Percentiles rank a stretch among this genome's conserved stretches.
These are phyloP conservation scores for Oenanthe sinensis DNA, from an alignment of 129 eudicot genomes.

Conservation along the genomic window DNA sequence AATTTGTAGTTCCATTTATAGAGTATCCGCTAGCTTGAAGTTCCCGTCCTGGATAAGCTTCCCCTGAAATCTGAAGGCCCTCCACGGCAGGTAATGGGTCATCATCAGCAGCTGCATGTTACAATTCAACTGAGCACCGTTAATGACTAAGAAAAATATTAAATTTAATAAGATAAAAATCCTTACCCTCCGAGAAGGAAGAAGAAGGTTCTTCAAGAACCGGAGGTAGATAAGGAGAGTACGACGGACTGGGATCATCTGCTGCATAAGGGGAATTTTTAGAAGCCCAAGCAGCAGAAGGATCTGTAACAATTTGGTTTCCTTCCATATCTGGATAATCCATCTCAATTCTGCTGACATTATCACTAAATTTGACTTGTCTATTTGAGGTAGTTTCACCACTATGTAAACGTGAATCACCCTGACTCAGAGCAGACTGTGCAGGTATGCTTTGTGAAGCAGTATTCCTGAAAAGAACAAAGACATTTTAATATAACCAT, in stretches of 20 bases:
- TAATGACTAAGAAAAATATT: neutral
- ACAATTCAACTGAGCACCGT: conserved; percentile 13
- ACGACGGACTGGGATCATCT: conserved; percentile 30
- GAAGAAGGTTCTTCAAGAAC: conserved; percentile 95
- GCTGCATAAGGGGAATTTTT: conserved; percentile 21
- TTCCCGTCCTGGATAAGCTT: conserved; percentile 86
- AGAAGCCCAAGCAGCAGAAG: conserved; percentile 38
- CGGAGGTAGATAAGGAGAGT: conserved; percentile 72
- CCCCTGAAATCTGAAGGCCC: conserved; percentile 88
- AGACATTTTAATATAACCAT: neutral
- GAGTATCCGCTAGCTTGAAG: conserved; percentile 87
- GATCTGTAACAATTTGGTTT: conserved; percentile 46
- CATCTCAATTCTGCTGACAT: conserved; percentile 48
- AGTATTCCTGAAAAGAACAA: conserved; percentile 36
- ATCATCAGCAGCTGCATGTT: conserved; percentile 84
- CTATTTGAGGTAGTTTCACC: conserved; percentile 41
- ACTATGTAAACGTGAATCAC: conserved; percentile 24
- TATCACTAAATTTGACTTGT: conserved; percentile 69
- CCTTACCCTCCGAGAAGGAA: conserved; percentile 84
- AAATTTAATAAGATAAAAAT: conserved; percentile 5
- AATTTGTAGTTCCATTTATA: conserved; percentile 87
- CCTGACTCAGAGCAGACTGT: conserved; percentile 29
- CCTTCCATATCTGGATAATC: conserved; percentile 42
- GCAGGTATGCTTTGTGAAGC: conserved; percentile 27
- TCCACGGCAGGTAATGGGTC: conserved; percentile 89